A percentile compares a stretch with the other conserved stretches of the same genome.
phyloP scores from a whole-genome alignment of 176 grass and related monocot genomes.

The Zoysia japonica region DNA sequence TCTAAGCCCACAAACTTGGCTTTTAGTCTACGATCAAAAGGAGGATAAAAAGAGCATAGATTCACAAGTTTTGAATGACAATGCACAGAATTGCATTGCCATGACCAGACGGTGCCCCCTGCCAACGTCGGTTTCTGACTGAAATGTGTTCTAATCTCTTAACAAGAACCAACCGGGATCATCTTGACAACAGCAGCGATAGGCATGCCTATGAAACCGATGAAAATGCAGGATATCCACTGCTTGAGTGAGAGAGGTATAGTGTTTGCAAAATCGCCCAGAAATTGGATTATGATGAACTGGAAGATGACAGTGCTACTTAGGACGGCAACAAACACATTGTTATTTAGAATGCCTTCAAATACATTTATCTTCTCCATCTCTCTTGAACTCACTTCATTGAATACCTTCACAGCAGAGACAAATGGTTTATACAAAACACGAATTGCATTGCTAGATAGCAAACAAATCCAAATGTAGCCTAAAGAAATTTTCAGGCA shows the following conservation, averaged over 20 bases:
- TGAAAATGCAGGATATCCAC: constrained; percentile 65
- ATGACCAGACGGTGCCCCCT: constrained; percentile 19
- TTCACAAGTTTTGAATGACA: constrained; percentile 25
- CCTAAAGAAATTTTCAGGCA: neutral
- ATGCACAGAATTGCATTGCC: constrained; percentile 33
- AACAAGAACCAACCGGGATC: constrained; percentile 54
- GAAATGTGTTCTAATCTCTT: constrained; percentile 35
- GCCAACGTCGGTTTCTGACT: constrained; percentile 16
- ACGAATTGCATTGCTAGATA: neutral
- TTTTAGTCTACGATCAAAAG: constrained; percentile 37
- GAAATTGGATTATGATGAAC: constrained; percentile 86
- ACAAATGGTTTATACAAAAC: neutral
- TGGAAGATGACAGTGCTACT: constrained; percentile 76
- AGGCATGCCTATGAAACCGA: constrained; percentile 94
- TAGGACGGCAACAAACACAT: constrained; percentile 78
- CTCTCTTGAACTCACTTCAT: constrained; percentile 92
- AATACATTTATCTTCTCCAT: constrained; percentile 98
- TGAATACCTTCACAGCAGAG: constrained; percentile 70
- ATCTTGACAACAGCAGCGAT: constrained; percentile 79
- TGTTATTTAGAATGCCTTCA: constrained; percentile 84
- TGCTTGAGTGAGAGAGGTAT: constrained; percentile 66
- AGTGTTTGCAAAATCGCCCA: constrained; percentile 92
- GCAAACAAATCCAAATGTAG: neutral
- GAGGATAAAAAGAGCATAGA: constrained; percentile 9
- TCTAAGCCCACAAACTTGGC: constrained; percentile 20